Percentiles rank a stretch among this genome's conserved stretches.
Conservation (phyloP, 169 alveolate species). For the Pseudocohnilembus persalinus region DNA sequence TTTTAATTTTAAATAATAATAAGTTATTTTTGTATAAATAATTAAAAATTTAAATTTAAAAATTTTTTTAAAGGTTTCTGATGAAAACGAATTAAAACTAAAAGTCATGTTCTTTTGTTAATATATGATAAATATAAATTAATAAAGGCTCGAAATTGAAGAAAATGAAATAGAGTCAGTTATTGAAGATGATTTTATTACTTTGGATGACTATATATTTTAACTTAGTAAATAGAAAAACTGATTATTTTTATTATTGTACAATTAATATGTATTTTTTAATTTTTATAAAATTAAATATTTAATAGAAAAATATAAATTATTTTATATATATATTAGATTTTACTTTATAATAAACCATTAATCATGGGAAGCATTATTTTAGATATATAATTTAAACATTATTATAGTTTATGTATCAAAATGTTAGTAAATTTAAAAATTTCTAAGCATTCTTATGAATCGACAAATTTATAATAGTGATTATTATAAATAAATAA, state of each 20-base stretch:
- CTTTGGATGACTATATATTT: conserved; percentile 1
- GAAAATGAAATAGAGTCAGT: conserved; percentile 1
- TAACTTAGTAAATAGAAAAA: neutral
- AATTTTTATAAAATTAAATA: too few relatives aligned
- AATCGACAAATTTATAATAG: too few relatives aligned
- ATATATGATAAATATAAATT: conserved; percentile 4
- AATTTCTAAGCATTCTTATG: too few relatives aligned
- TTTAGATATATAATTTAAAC: too few relatives aligned
- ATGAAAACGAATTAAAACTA: neutral
- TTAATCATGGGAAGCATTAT: neutral
- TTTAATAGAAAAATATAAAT: neutral
- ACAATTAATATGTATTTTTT: too few relatives aligned
- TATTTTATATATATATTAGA: neutral
- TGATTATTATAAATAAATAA: too few relatives aligned
- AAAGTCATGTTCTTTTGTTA: conserved; percentile 14
- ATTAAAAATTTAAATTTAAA: neutral
- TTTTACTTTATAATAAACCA: too few relatives aligned
- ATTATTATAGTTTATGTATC: too few relatives aligned
- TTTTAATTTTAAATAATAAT: neutral
- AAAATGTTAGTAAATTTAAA: too few relatives aligned
- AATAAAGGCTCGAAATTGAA: conserved; percentile 5
- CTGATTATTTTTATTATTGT: too few relatives aligned
- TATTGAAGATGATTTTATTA: conserved; percentile 8
- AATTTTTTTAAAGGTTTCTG: neutral
- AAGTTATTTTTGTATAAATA: neutral